These are phyloP conservation scores for Pezizomycotina sp. DNA, from an alignment of 2,329 filamentous ascomycete species.

Conservation along the genomic window DNA sequence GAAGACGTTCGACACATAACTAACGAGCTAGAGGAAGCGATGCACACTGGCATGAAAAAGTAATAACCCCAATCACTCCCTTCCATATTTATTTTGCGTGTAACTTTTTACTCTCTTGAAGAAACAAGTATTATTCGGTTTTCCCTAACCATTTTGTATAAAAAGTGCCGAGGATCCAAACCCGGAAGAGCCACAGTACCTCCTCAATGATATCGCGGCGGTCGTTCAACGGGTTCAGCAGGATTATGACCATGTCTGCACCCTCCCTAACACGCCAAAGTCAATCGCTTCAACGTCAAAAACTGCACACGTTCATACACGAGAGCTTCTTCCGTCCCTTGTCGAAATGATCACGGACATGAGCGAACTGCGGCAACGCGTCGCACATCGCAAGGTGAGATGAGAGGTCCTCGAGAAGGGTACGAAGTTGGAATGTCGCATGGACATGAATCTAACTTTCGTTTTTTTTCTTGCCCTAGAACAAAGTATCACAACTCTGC, in stretches of 20 bases:
- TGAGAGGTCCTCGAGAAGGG: not conserved
- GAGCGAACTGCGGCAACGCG: constrained; percentile 37
- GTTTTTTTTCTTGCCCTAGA: not conserved
- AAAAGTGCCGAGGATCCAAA: constrained; percentile 31
- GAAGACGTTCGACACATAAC: constrained; percentile 31
- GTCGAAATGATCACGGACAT: constrained; percentile 41
- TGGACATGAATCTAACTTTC: not conserved
- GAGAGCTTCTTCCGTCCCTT: constrained; percentile 45
- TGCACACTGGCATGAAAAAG: constrained; percentile 8
- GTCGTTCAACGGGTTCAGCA: constrained; percentile 72
- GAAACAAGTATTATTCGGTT: constrained; percentile 30
- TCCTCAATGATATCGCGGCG: constrained; percentile 72
- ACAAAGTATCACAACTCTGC: constrained; percentile 6
- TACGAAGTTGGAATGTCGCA: not conserved
- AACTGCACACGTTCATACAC: constrained; percentile 46
- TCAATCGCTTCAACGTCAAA: constrained; percentile 45
- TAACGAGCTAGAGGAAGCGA: constrained; percentile 27
- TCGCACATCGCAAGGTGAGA: constrained; percentile 29
- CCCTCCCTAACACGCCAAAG: constrained; percentile 50
- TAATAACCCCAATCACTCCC: too few species aligned
- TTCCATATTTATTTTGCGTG: not conserved
- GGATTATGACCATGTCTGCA: constrained; percentile 63
- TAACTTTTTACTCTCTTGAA: constrained; percentile 22
- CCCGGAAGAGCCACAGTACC: constrained; percentile 45
- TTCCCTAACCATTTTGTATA: constrained; percentile 38